phyloP scores from a whole-genome alignment of 345 rosid genomes.

The Gossypium turneri region DNA sequence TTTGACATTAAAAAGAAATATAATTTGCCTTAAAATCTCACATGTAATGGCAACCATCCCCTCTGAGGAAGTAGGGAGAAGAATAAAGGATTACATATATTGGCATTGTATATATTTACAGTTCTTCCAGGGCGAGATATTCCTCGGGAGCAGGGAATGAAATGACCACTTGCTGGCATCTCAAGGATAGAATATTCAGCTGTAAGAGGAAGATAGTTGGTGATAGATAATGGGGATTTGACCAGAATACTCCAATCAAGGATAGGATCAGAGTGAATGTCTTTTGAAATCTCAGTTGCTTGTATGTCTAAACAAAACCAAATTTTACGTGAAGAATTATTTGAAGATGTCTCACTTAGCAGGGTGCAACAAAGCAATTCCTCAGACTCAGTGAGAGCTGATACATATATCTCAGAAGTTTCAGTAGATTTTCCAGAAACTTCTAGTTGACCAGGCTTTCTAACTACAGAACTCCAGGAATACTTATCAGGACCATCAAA shows the following conservation, averaged over 20 bases:
- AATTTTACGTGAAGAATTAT: constrained; percentile 35
- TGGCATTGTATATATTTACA: constrained; percentile 67
- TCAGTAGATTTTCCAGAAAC: constrained; percentile 29
- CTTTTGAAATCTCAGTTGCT: constrained; percentile 79
- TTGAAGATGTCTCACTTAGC: constrained; percentile 60
- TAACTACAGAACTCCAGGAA: constrained; percentile 82
- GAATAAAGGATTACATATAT: constrained; percentile 62
- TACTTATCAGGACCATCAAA: constrained; percentile 41
- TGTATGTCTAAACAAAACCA: constrained; percentile 83
- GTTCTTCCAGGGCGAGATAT: constrained; percentile 57
- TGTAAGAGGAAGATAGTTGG: constrained; percentile 76
- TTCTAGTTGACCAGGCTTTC: constrained; percentile 33
- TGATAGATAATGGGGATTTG: constrained; percentile 73
- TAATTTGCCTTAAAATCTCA: constrained; percentile 28
- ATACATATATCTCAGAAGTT: constrained; percentile 56
- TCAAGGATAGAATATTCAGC: constrained; percentile 80
- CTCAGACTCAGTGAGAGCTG: constrained; percentile 63
- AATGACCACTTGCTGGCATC: constrained; percentile 60
- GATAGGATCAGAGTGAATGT: constrained; percentile 69
- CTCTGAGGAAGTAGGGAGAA: constrained; percentile 76
- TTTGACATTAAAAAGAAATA: neutral
- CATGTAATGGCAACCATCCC: constrained; percentile 83
- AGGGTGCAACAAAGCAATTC: constrained; percentile 64
- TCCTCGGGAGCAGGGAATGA: constrained; percentile 57
- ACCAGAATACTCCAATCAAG: constrained; percentile 85